These are phyloP conservation scores for Kalmusia sp. DNA, from an alignment of 2,329 filamentous ascomycete genomes.

Conservation along the genomic window DNA sequence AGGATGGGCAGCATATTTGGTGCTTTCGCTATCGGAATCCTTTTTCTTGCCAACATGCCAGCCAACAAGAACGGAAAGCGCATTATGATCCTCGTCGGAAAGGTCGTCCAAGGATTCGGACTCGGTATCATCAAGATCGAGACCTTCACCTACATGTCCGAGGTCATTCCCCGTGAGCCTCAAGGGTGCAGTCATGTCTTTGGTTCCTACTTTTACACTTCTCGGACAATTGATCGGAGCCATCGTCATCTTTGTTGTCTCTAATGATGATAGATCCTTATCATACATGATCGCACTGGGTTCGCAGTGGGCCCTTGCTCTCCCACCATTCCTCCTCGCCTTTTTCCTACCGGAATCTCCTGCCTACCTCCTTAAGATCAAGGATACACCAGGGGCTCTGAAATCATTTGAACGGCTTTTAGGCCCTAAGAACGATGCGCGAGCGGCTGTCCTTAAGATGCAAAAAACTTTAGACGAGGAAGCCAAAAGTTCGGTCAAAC, in stretches of 20 bases:
- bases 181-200: constrained; percentile 52
- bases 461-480: constrained; percentile 57
- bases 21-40: constrained; percentile 46
- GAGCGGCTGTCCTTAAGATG: constrained; percentile 31
- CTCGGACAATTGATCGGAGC: constrained; percentile 55
- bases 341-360: constrained; percentile 60
- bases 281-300: constrained; percentile 48
- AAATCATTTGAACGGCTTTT: constrained; percentile 58
- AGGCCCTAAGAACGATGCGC: constrained; percentile 40
- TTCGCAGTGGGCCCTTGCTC: constrained; percentile 50
- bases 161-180: constrained; percentile 51
- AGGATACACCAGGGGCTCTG: constrained; percentile 44
- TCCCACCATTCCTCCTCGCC: constrained; percentile 48
- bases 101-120: constrained; percentile 51
- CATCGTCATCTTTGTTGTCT: constrained; percentile 46
- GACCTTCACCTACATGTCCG: constrained; percentile 56
- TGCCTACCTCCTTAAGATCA: constrained; percentile 52
- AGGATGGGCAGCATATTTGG: constrained; percentile 47
- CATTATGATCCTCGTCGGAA: constrained; percentile 51
- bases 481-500: constrained; percentile 50
- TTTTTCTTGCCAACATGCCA: constrained; percentile 43
- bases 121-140: constrained; percentile 53
- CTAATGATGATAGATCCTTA: constrained; percentile 20
- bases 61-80: constrained; percentile 37
- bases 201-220: constrained; percentile 55